phyloP scores from a whole-genome alignment of 208 protist species.

The Trypanosoma vivax region DNA sequence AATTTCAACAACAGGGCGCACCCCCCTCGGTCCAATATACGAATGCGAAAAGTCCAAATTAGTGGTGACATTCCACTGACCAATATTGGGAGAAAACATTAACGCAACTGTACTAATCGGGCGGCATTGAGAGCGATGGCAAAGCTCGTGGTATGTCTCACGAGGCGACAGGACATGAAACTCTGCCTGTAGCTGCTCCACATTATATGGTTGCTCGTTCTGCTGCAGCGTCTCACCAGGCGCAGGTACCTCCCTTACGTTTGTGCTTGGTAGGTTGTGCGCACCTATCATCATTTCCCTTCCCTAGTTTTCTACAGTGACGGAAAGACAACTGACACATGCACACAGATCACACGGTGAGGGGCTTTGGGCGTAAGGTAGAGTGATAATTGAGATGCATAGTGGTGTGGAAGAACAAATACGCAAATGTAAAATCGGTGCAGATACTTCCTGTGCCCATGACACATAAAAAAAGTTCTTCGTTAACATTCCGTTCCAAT shows the following conservation, averaged over 20 bases:
- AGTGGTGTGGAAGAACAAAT: too few species aligned
- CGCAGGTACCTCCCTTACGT: not conserved
- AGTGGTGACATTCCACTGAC: constrained; percentile 33
- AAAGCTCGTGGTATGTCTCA: constrained; percentile 47
- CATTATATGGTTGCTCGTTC: constrained; percentile 29
- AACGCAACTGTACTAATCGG: constrained; percentile 28
- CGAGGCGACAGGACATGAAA: constrained; percentile 37
- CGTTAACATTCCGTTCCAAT: too few species aligned
- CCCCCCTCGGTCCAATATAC: constrained; percentile 62
- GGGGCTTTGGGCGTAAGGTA: too few species aligned
- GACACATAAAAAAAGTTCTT: too few species aligned
- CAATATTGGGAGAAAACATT: constrained; percentile 38
- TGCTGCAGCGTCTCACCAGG: constrained; percentile 10
- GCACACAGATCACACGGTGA: too few species aligned
- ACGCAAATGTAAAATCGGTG: too few species aligned
- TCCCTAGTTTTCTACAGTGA: too few species aligned
- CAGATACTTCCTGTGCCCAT: too few species aligned
- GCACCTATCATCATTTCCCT: too few species aligned
- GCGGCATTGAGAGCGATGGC: constrained; percentile 25
- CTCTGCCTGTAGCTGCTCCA: constrained; percentile 30
- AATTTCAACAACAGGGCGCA: constrained; percentile 38
- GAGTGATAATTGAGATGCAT: too few species aligned
- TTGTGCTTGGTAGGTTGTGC: not conserved
- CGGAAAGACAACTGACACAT: too few species aligned
- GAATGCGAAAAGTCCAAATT: constrained; percentile 48